These are phyloP conservation scores for Trichoderma harzianum DNA, from an alignment of 2,329 filamentous ascomycete genomes.

Conservation along the genomic window DNA sequence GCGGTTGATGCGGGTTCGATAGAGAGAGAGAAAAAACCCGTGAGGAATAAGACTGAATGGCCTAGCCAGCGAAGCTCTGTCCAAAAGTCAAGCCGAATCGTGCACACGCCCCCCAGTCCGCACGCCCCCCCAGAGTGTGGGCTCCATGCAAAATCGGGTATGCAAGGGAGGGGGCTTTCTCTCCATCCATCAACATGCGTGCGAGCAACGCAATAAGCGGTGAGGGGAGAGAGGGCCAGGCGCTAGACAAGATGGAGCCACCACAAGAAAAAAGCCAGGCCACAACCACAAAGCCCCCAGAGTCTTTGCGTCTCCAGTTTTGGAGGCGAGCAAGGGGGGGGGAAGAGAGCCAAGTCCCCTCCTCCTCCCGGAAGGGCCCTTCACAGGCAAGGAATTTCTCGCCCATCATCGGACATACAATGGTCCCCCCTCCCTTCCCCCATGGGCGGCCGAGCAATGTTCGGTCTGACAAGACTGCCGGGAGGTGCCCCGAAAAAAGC, in stretches of 20 bases:
- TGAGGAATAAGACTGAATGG: slow-evolving; percentile 6
- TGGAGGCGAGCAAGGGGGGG: not conserved
- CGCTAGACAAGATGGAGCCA: slow-evolving; percentile 15
- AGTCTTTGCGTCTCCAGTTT: not conserved
- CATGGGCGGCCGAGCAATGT: slow-evolving; percentile 5
- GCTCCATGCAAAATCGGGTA: slow-evolving; percentile 20
- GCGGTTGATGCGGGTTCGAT: not conserved
- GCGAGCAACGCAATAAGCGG: slow-evolving; percentile 19
- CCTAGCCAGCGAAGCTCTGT: slow-evolving; percentile 4
- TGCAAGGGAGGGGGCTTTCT: slow-evolving; percentile 22
- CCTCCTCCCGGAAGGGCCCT: not conserved
- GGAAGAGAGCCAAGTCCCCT: not conserved
- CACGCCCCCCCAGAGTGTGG: not conserved
- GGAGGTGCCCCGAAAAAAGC: not conserved
- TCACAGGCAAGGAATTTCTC: not conserved
- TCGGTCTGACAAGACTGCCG: slow-evolving; percentile 1
- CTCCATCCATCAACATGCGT: slow-evolving; percentile 17
- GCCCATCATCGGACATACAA: not conserved
- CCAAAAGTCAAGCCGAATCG: not conserved
- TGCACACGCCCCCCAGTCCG: not conserved
- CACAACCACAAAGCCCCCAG: not conserved
- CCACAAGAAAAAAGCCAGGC: slow-evolving; percentile 5
- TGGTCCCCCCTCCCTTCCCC: not conserved
- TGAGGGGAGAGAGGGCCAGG: slow-evolving; percentile 15
- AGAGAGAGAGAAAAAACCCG: not conserved